Conservation (phyloP, 1,284 basidiomycete species). For the Chiua sp. region DNA sequence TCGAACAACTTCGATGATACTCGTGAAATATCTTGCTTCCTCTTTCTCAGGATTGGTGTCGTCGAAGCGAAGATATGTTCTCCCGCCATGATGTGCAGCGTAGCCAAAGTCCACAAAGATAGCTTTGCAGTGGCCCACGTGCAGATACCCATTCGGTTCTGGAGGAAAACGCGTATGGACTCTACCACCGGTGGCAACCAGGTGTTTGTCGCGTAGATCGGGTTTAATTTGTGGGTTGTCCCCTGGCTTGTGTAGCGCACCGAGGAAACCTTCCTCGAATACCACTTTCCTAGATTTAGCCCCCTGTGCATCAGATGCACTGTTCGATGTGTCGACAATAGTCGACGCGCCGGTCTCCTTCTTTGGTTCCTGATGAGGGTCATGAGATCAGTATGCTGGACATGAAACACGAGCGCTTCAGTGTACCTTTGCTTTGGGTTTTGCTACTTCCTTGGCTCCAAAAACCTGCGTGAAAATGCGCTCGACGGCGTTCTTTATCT, state of each 20-base stretch:
- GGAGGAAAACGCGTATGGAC: constrained; percentile 99
- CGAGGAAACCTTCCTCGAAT: constrained; percentile 96
- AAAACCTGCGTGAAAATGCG: constrained; percentile 76
- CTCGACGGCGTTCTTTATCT: constrained; percentile 91
- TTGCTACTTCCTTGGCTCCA: constrained; percentile 76
- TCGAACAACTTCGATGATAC: constrained; percentile 93
- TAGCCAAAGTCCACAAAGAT: constrained; percentile 99
- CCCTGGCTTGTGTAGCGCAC: constrained; percentile 92
- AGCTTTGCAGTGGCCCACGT: constrained; percentile 98
- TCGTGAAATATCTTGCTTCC: constrained; percentile 95
- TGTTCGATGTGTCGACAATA: constrained; percentile 31
- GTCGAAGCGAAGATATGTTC: constrained; percentile 95
- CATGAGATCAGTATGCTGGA: constrained; percentile 3
- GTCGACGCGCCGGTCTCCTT: constrained; percentile 39
- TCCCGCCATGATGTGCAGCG: constrained; percentile 89
- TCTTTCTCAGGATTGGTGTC: constrained; percentile 99
- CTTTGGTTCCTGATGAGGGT: constrained; percentile 56
- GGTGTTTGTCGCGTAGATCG: constrained; percentile 81
- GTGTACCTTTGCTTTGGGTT: constrained; percentile 74
- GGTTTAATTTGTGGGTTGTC: constrained; percentile 91
- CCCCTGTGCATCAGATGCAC: constrained; percentile 41
- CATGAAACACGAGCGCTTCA: neutral
- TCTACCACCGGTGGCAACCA: constrained; percentile 80
- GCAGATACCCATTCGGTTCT: constrained; percentile 97
- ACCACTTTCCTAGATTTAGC: constrained; percentile 66